Evolutionary conservation across 140 eudicot species (phyloP), one percentile per base, ranked within the genome.

Genomic region (Senecio squalidus): DNA sequence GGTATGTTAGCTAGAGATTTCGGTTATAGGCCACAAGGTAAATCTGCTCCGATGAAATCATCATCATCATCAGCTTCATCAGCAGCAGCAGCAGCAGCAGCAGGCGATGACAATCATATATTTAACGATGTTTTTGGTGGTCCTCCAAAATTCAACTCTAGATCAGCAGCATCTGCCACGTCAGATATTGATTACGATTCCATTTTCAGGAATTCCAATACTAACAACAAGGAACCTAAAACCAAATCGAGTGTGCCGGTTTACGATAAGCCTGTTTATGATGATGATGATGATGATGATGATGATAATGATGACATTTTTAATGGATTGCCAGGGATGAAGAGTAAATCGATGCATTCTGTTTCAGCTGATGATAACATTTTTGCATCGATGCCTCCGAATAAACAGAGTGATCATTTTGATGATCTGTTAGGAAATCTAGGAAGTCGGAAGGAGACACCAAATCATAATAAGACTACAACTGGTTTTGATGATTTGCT

Each of bases 201-300:
- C 8, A 80, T 87, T 44, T 87, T 87, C 71, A 78, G 75, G 28
- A 59, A 61, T 17, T 63, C 88, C 33, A 45, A 9, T 16, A 27
- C 9, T 30, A 53, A 53, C 16, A 59, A 15, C 2, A 74, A 55
- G 3, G 77, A 79, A 30, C 14, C 58, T 14, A 64, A 60, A 45
- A 66, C 26, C 52, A 68, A 74, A 61, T 69, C 95, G 10, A 72
- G 82, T 18, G 67, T 39, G 41, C 94, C 95, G 54, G 94, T 86
- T 50, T 90, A 77, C 39, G 94, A 90, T 67, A 90, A 90, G 72
- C 97, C 95, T 40, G 85, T 90, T n/a, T 86, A 86, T 38, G 97
- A 90, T 40, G 97, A 80, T 20, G 91, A 85, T 34, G 95, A 79
- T 21, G 95, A 44, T 44, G 58, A 15, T 15, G 58, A 6, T 52